Conservation (phyloP, 768 basidiomycete species). For the Macrocybe gigantea region DNA sequence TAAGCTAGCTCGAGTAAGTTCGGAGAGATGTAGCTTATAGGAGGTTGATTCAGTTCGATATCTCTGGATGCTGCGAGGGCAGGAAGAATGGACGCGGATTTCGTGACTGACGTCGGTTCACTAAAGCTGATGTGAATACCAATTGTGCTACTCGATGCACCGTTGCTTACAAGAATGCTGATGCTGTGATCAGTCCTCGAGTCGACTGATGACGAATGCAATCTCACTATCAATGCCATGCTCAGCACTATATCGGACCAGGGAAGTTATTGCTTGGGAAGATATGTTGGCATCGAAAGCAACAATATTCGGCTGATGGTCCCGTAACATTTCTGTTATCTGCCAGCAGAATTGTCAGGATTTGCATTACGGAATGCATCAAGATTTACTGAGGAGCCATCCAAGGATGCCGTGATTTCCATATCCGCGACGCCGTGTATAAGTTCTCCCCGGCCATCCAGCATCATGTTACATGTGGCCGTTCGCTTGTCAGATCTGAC, state of each 20-base stretch:
- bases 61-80: constrained; percentile 41
- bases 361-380: background rate
- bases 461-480: constrained; percentile 82
- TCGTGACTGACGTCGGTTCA: constrained; percentile 90
- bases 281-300: constrained; percentile 77
- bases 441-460: constrained; percentile 67
- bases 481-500: constrained; percentile 37
- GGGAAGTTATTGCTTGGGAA: too few relatives aligned
- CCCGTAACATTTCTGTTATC: constrained; percentile 22
- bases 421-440: constrained; percentile 92
- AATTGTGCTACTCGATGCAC: background rate
- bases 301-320: constrained; percentile 50
- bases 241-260: constrained; percentile 19
- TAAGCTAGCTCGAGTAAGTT: constrained; percentile 75
- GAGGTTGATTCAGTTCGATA: constrained; percentile 22
- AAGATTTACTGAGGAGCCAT: constrained; percentile 35
- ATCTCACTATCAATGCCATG: constrained; percentile 44
- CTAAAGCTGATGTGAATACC: constrained; percentile 28
- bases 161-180: constrained; percentile 70
- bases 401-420: constrained; percentile 54
- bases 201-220: too few relatives aligned
- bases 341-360: too few relatives aligned
- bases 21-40: constrained; percentile 74
- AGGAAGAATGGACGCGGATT: constrained; percentile 66
- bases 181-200: background rate